Evolutionary conservation across 495 filamentous ascomycete species (phyloP), one percentile per base, ranked within the genome.

Genomic region (Talaromyces stipitatus): DNA sequence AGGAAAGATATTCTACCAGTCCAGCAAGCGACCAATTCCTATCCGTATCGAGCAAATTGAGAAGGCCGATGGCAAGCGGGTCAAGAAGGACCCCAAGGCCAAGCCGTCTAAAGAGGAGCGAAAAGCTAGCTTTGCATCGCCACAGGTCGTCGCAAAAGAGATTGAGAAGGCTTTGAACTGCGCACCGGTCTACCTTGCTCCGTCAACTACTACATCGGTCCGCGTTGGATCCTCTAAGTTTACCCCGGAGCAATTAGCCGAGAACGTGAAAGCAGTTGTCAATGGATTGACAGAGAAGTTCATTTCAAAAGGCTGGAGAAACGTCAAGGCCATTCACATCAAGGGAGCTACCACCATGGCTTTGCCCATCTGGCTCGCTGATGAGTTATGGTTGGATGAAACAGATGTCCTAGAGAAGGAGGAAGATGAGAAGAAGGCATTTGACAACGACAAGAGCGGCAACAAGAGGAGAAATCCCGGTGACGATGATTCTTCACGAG

Each of bases 311-410:
- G 84, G 89, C 56, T 97, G 91, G 91, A 81, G 82, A 58, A 90
- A 89, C 65, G 82, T 97, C 51, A 84, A 85, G 69, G 80, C 81
- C 48, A 68, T 97, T 47, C 91, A 96, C 73, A 77, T 98, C 72
- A 98, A 97, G 78, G 87, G 88, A 6, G 85, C 89, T 9, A 82
- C 86, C 61, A 95, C 91, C 9, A 87, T 82, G 58, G 90, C 92
- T 11, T 75, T 98, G 62, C 94, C 94, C 12, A 84, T 98, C 59
- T 98, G 90, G 87, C 75, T 97, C 64, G 87, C 94, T 8, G 83
- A 86, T 64, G 89, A 97, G 75, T 72, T 98, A 53, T 98, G 92
- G 90, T 73, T 87, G 29, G 87, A 90, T 52, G 87, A 92, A 60
- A 76, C 71, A 20, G 88, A 95, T 69, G 86, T 97, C 4, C 71